These are phyloP conservation scores for Salix suchowensis DNA, from an alignment of 345 rosid genomes.

Conservation along the genomic window DNA sequence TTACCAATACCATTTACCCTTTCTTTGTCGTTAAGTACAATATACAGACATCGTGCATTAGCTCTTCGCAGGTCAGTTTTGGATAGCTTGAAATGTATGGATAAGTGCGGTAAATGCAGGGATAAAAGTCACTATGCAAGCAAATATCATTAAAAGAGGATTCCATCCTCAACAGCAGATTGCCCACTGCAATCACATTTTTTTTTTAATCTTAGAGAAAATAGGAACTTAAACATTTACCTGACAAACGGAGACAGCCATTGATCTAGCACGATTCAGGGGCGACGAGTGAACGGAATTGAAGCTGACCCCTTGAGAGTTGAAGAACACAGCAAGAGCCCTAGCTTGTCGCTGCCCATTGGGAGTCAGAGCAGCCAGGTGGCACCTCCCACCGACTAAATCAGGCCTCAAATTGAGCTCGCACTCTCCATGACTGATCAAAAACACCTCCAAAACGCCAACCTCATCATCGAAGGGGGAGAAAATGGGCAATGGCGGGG, in stretches of 20 bases:
- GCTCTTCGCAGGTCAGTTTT: neutral
- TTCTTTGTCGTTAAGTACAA: neutral
- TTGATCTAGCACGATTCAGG: conserved; percentile 75
- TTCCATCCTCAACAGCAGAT: no score
- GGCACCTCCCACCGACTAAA: conserved; percentile 79
- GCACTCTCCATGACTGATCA: conserved; percentile 77
- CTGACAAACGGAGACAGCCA: conserved; percentile 78
- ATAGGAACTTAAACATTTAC: conserved; percentile 22
- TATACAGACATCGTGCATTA: neutral
- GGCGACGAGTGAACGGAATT: conserved; percentile 70
- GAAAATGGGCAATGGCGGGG: conserved; percentile 24
- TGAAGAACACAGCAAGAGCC: conserved; percentile 81
- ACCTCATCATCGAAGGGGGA: conserved; percentile 4
- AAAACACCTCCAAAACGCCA: conserved; percentile 51
- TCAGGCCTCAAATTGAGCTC: conserved; percentile 69
- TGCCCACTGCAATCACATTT: no score
- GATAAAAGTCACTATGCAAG: neutral
- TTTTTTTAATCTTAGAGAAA: no score
- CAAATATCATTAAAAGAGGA: no score
- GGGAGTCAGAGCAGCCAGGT: conserved; percentile 52
- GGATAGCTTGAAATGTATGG: neutral
- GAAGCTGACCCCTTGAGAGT: conserved; percentile 73
- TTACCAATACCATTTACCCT: neutral
- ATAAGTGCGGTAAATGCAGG: no score
- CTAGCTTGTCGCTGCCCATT: conserved; percentile 89